phyloP scores from a whole-genome alignment of 2,329 filamentous ascomycete species.

The Cercospora sp. region DNA sequence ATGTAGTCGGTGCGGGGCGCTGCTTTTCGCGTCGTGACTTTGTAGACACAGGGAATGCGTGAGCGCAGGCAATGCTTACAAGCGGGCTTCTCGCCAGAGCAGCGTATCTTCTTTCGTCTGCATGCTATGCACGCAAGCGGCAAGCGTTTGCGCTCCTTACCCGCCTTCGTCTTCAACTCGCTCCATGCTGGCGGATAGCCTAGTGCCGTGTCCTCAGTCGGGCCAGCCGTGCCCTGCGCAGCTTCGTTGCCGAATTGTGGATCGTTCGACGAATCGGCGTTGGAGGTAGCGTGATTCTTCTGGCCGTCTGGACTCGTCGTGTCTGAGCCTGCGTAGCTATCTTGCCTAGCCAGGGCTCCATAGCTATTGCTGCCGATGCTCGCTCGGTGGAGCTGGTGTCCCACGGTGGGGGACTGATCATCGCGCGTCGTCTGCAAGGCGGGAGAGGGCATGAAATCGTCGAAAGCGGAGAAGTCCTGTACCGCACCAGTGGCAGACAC shows the following conservation, averaged over 20 bases:
- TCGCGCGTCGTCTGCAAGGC: slow-evolving; percentile 15
- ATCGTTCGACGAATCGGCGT: slow-evolving; percentile 2
- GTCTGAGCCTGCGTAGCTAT: slow-evolving; percentile 35
- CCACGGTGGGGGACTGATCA: slow-evolving; percentile 23
- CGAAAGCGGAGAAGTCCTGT: slow-evolving; percentile 22
- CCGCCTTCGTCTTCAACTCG: slow-evolving; percentile 65
- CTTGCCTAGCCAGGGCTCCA: slow-evolving; percentile 24
- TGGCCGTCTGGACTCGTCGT: slow-evolving; percentile 32
- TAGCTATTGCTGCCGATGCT: slow-evolving; percentile 37
- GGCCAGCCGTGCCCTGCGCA: slow-evolving; percentile 15
- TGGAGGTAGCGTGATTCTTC: slow-evolving; percentile 9
- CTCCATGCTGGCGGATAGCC: slow-evolving; percentile 47
- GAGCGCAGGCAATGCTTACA: slow-evolving; percentile 95
- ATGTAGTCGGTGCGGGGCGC: slow-evolving; percentile 96
- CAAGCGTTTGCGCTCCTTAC: slow-evolving; percentile 90
- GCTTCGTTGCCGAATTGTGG: slow-evolving; percentile 15
- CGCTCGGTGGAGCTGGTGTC: slow-evolving; percentile 31
- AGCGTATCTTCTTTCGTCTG: slow-evolving; percentile 94
- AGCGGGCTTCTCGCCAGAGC: slow-evolving; percentile 94
- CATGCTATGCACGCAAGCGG: slow-evolving; percentile 95
- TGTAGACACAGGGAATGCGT: slow-evolving; percentile 94
- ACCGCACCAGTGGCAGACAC: slow-evolving; percentile 14
- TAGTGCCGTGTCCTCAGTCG: slow-evolving; percentile 16
- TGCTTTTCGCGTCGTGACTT: slow-evolving; percentile 90
- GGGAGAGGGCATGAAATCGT: slow-evolving; percentile 24